Base-by-base conservation (phyloP, 2,329 filamentous ascomycete species). In the Massarina eburnea region DNA sequence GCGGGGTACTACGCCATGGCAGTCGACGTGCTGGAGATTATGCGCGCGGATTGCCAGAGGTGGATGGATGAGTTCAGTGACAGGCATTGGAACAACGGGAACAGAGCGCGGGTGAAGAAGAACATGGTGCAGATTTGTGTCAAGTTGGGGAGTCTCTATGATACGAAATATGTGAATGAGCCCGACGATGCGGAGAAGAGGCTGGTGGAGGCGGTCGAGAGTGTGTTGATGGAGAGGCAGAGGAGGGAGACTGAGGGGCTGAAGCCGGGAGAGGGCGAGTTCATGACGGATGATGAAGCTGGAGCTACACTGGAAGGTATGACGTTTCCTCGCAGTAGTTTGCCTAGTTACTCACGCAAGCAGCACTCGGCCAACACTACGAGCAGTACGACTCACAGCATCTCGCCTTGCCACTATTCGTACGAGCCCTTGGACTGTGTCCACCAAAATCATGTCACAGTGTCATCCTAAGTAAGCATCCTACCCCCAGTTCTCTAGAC, bases 121-220 rank as follows among this genome's bases (percentile, higher is more conserved):
- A 91, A 88, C 66, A 80, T 84, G 3, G 81, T 96, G 29, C 84
- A 83, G 17, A 84, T 92, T 29, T 84, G 84, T 56, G 83, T 94
- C 44, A 96, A 96, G 73, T 78, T 97, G 6, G 91, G 88, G 24
- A 86, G 91, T 58, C 74, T 96, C 8, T 96, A 95, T 69, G 79
- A 85, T 4, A 83, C 86, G 48, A 82, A 88, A 43, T 85, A 91
- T 62, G 81, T 96, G 10, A 79, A 88, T 41, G 80, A 95, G 43
- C 76, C 81, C 2, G 84, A 91, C 27, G 80, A 82, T 45, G 89
- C 90, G 0, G 89, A 95, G 61, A 84, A 87, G 60, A 76, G 80
- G 15, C 78, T 96, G 30, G 77, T 89, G 2, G 91, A 89, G 80
- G 88, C 89, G 0, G 88, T 96, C 1, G 88, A 95, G 62, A 86